Percentiles rank a stretch among this genome's conserved stretches.
Evolutionary conservation across 1,284 basidiomycete species (phyloP).

Genomic region (Trichosporon asahii): DNA sequence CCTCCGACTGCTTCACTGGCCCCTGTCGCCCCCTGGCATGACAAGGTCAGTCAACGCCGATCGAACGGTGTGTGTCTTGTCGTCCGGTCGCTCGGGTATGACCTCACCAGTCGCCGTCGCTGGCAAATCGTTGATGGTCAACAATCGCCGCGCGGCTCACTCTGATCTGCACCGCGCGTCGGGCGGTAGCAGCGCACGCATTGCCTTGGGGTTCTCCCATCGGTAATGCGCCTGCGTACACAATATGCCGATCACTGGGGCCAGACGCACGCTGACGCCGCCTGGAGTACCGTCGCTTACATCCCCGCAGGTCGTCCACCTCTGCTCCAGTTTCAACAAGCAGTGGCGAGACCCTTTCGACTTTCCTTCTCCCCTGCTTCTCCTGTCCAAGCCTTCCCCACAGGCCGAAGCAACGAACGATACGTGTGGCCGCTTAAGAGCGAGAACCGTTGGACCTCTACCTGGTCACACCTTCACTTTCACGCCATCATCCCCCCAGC

Average conservation of each 20-base stretch:
- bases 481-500: background rate
- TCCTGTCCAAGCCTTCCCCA: background rate
- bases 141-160: background rate
- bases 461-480: background rate
- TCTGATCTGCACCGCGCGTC: background rate
- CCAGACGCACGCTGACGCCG: background rate
- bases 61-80: background rate
- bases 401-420: conserved; percentile 2
- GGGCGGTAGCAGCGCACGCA: background rate
- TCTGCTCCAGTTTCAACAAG: background rate
- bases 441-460: background rate
- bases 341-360: background rate
- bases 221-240: background rate
- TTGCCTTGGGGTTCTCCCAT: background rate
- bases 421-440: conserved; percentile 2
- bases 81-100: background rate
- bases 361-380: background rate
- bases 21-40: conserved; percentile 6
- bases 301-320: background rate
- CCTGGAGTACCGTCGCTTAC: background rate
- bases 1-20: background rate
- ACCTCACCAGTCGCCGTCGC: background rate
- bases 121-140: conserved; percentile 4
- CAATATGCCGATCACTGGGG: conserved; percentile 1
- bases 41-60: background rate